Base-by-base conservation (phyloP, 305 asterid genomes). In the Striga hermonthica region DNA sequence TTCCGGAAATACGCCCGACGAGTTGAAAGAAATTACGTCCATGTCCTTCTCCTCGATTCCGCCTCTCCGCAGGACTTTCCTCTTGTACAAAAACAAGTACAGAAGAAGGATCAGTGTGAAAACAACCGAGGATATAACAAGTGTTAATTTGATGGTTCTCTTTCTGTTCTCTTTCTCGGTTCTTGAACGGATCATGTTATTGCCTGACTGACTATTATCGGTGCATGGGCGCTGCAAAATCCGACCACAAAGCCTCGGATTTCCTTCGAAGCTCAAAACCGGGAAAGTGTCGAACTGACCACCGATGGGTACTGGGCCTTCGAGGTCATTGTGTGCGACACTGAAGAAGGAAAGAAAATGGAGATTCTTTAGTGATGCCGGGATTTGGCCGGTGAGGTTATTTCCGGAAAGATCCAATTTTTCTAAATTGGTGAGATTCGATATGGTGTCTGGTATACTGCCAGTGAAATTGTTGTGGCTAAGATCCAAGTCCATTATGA, bases 261-360 rank as follows among this genome's bases (percentile, higher is more conserved):
- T 86, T 58, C 96, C 96, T 47, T 76, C 83, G 40, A 78, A 86
- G 82, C 95, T 86, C 8, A 83, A 37, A 64, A 9, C 64, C 0
- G 83, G 71, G 69, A 88, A 88, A 0, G 89, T 84, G 61, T 84
- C 83, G 10, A 88, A 86, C 76, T 88, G 96, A 9, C 88, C 88
- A 38, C 96, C 95, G 1, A 74, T 64, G 0, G 95, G 96, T 59
- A 88, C 64, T 16, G 79, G 76, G 45, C 96, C 95, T 74, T 84
- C 76, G 49, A 88, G 88, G 75, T 80, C 56, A 67, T 88, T 88
- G 78, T 72, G 0, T 11, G 96, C 96, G 34, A 88, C 90, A 9
- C 77, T 88, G 81, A 88, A 88, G 41, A 77, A 83, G 9, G 95
- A 88, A 76, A 88, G 69, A 61, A 88, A 86, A 55, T 86, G 70